phyloP scores from a whole-genome alignment of 2,329 filamentous ascomycete species.

The Colletotrichum acutatum region DNA sequence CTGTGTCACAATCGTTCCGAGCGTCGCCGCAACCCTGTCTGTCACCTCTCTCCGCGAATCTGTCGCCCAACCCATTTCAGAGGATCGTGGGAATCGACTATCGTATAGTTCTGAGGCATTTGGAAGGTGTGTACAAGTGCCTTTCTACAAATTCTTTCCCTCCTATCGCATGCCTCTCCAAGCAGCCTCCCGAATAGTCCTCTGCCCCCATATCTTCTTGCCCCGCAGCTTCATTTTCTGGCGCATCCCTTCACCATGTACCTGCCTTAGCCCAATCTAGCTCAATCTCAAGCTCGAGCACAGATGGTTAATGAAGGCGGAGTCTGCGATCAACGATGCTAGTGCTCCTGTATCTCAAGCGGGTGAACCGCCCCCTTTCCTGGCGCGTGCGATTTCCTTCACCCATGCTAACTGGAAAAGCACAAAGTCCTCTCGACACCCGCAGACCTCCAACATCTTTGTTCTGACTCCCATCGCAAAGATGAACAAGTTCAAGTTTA shows the following conservation, averaged over 20 bases:
- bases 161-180: background rate
- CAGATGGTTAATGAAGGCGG: background rate
- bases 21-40: background rate
- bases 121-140: background rate
- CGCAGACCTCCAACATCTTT: background rate
- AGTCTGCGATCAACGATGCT: background rate
- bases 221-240: background rate
- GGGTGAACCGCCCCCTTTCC: background rate
- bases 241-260: background rate
- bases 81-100: background rate
- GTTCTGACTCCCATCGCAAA: background rate
- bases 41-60: background rate
- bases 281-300: background rate
- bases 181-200: background rate
- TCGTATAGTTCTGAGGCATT: background rate
- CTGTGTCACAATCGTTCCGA: background rate
- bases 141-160: background rate
- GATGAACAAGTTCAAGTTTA: conserved; percentile 48
- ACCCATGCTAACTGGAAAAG: background rate
- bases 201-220: background rate
- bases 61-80: background rate
- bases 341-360: background rate
- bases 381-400: background rate
- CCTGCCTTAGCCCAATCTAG: background rate
- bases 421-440: background rate